phyloP scores from a whole-genome alignment of 1,139 yeast genomes.

The Schwanniomyces etchellsii region DNA sequence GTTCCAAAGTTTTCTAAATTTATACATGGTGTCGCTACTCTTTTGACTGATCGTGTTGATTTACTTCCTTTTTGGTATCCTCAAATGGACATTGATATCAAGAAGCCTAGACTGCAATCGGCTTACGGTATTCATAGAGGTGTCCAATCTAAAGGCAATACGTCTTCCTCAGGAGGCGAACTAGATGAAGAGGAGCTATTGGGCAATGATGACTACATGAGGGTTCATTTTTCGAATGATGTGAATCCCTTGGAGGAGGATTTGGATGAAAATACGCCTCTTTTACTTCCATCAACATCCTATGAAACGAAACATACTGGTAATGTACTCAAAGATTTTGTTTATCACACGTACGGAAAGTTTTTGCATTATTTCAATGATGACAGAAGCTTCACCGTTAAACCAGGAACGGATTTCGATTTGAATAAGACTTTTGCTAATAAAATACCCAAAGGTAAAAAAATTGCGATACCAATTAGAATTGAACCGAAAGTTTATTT shows the following conservation, averaged over 20 bases:
- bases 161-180: slow-evolving; percentile 45
- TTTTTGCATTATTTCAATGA: slow-evolving; percentile 51
- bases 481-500: slow-evolving; percentile 83
- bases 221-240: slow-evolving; percentile 42
- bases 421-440: slow-evolving; percentile 40
- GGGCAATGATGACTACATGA: slow-evolving; percentile 33
- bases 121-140: slow-evolving; percentile 51
- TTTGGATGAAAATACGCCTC: slow-evolving; percentile 38
- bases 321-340: slow-evolving; percentile 27
- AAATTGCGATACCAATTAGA: slow-evolving; percentile 70
- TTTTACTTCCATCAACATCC: slow-evolving; percentile 35
- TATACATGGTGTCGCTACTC: slow-evolving; percentile 89
- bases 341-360: slow-evolving; percentile 29
- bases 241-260: slow-evolving; percentile 45
- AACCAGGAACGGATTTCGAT: slow-evolving; percentile 78
- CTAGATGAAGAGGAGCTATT: slow-evolving; percentile 41
- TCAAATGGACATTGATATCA: slow-evolving; percentile 94
- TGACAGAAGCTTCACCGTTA: slow-evolving; percentile 68
- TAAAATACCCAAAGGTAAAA: slow-evolving; percentile 72
- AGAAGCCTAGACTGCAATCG: slow-evolving; percentile 73
- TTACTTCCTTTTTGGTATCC: slow-evolving; percentile 96
- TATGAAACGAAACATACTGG: slow-evolving; percentile 22
- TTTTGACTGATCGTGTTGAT: slow-evolving; percentile 75
- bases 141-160: slow-evolving; percentile 18
- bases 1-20: slow-evolving; percentile 97